A percentile compares a stretch with the other conserved stretches of the same genome.
These are phyloP conservation scores for Xerophyta viscosa DNA, from an alignment of 106 monocot species.

Conservation along the genomic window DNA sequence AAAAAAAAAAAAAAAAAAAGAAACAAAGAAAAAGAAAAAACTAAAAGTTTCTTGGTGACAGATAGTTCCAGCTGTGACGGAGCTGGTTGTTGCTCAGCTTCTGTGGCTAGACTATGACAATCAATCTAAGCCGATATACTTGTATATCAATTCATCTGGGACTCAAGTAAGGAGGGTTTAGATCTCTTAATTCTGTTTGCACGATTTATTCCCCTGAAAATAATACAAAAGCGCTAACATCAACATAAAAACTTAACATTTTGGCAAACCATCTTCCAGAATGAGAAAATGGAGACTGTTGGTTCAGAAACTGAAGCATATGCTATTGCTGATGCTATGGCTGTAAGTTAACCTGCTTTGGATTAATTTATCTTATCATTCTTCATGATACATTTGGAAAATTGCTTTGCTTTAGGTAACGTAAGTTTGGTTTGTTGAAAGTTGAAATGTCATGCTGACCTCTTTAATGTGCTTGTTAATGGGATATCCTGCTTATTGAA, in stretches of 20 bases:
- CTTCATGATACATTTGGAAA: not conserved
- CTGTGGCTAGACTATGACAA: conserved; percentile 91
- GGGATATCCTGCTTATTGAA: not conserved
- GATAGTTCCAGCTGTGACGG: conserved; percentile 92
- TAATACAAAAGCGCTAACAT: not conserved
- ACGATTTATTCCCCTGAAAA: not conserved
- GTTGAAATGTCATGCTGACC: not conserved
- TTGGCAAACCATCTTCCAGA: conserved; percentile 27
- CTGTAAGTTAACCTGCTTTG: conserved; percentile 39
- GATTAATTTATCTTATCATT: not conserved
- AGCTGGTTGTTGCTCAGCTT: conserved; percentile 84
- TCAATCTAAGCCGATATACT: conserved; percentile 80
- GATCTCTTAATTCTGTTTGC: not conserved
- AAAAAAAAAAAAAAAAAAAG: too few relatives aligned
- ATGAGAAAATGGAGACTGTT: conserved; percentile 78
- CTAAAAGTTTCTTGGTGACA: conserved; percentile 20
- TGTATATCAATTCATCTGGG: conserved; percentile 89
- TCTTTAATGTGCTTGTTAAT: not conserved
- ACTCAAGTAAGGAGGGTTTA: conserved; percentile 43
- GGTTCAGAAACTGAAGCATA: conserved; percentile 95
- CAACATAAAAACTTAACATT: conserved; percentile 7
- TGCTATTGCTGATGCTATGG: conserved; percentile 79
- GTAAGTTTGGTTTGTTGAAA: too few relatives aligned
- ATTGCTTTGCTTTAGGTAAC: not conserved
- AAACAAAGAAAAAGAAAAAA: too few relatives aligned